phyloP scores from a whole-genome alignment of 2,329 filamentous ascomycete genomes.

The Ophiostoma novo-ulmi region DNA sequence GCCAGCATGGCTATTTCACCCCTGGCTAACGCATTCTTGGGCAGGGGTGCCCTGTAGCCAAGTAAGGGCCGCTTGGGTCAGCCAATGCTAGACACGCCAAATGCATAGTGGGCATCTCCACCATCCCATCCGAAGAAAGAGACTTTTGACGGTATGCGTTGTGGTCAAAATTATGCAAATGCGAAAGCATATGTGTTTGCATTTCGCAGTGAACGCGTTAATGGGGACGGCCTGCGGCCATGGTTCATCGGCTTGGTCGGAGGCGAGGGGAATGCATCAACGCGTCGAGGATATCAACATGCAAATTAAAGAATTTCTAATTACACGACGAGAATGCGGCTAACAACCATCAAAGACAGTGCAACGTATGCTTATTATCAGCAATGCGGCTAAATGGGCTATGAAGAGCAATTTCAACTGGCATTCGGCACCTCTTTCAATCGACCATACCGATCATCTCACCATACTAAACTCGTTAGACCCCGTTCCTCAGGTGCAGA shows the following conservation, averaged over 20 bases:
- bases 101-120: neutral
- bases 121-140: neutral
- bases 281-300: conserved; percentile 1
- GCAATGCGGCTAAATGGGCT: neutral
- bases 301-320: neutral
- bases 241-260: neutral
- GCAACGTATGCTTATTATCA: neutral
- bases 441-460: neutral
- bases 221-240: too few species aligned
- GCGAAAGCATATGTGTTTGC: neutral
- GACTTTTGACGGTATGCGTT: neutral
- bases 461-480: neutral
- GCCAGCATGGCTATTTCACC: neutral
- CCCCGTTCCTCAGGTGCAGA: neutral
- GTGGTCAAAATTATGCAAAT: neutral
- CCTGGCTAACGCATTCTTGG: conserved; percentile 8
- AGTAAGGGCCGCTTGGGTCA: neutral
- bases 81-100: neutral
- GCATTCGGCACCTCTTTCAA: neutral
- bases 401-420: neutral
- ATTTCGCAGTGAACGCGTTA: neutral
- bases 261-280: neutral
- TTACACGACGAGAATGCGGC: conserved; percentile 1
- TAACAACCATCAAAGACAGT: neutral
- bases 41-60: neutral